phyloP scores from a whole-genome alignment of 2,329 filamentous ascomycete genomes.

The Xylaria sp. region DNA sequence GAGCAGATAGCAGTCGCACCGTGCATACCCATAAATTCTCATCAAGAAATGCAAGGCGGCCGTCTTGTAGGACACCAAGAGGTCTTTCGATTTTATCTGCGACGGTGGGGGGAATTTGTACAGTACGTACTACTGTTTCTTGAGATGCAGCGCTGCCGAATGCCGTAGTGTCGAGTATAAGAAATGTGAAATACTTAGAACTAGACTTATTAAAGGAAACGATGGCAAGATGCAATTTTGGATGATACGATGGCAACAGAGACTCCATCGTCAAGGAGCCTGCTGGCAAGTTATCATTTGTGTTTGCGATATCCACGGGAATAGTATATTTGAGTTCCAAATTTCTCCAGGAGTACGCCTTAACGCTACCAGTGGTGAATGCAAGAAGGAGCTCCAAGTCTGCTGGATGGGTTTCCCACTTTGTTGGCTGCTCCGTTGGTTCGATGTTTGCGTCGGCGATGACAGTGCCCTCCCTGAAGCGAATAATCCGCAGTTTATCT shows the following conservation, averaged over 20 bases:
- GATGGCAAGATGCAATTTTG: not conserved
- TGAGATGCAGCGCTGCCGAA: not conserved
- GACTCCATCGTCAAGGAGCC: not conserved
- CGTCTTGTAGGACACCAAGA: not conserved
- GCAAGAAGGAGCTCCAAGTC: not conserved
- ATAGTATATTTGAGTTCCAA: not conserved
- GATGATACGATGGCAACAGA: not conserved
- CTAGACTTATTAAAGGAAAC: not conserved
- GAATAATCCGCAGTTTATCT: not conserved
- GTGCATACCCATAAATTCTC: not conserved
- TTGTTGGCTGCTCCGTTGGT: not conserved
- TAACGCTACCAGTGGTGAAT: not conserved
- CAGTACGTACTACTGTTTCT: not conserved
- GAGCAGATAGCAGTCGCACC: not conserved
- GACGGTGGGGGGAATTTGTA: not conserved
- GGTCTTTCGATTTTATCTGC: not conserved
- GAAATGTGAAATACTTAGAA: not conserved
- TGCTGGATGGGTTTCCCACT: not conserved
- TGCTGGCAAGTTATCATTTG: not conserved
- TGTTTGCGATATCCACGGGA: not conserved
- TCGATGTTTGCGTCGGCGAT: not conserved
- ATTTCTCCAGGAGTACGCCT: not conserved
- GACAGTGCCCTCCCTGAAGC: not conserved
- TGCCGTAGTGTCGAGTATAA: not conserved
- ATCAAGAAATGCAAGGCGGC: constrained; percentile 2